phyloP scores from a whole-genome alignment of 2,329 filamentous ascomycete genomes.

The Stemphylium lycopersici region DNA sequence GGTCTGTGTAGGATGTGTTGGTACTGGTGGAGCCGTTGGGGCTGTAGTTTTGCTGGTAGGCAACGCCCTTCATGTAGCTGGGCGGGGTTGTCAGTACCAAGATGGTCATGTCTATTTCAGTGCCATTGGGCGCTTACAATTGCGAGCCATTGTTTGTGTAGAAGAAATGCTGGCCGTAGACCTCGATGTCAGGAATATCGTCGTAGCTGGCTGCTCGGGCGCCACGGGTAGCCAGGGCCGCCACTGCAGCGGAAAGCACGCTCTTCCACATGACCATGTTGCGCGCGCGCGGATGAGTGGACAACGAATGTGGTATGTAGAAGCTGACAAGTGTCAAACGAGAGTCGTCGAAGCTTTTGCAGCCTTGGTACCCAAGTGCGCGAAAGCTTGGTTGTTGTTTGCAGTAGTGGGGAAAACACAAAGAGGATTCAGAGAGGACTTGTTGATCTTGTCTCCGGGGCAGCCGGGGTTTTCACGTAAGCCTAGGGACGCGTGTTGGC shows the following conservation, averaged over 20 bases:
- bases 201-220: conserved; percentile 39
- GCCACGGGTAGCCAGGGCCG: conserved; percentile 18
- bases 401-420: not conserved
- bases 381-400: not conserved
- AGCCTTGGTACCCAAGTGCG: not conserved
- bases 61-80: conserved; percentile 85
- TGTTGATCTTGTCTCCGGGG: not conserved
- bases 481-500: not conserved
- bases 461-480: not conserved
- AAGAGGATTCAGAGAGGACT: not conserved
- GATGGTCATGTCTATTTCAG: not conserved
- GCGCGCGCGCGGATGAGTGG: not conserved
- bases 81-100: conserved; percentile 10
- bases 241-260: conserved; percentile 20
- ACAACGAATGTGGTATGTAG: conserved; percentile 8
- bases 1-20: conserved; percentile 73
- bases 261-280: conserved; percentile 18
- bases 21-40: conserved; percentile 32
- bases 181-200: conserved; percentile 40
- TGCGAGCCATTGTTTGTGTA: conserved; percentile 80
- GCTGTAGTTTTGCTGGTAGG: conserved; percentile 74
- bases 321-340: conserved; percentile 5
- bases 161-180: conserved; percentile 83
- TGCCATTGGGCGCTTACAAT: conserved; percentile 53
- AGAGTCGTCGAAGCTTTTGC: not conserved